Evolutionary conservation across 495 filamentous ascomycete genomes (phyloP).

Genomic region (Lasiosphaeria miniovina): DNA sequence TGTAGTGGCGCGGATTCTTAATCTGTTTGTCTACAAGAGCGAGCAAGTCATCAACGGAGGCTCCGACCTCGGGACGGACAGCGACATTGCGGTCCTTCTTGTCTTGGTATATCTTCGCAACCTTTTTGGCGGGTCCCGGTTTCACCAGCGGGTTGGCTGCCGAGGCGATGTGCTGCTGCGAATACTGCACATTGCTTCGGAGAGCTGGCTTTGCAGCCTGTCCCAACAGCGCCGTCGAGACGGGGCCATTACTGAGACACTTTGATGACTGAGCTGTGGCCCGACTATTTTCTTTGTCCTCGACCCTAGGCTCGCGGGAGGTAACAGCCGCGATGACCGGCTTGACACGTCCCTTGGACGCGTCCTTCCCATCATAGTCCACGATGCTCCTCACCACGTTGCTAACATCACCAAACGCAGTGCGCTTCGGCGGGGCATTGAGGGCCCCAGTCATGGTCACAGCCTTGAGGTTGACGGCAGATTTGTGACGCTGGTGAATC

Average conservation of each 20-base stretch:
- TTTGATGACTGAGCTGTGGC: slow-evolving; percentile 13
- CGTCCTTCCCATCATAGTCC: slow-evolving; percentile 49
- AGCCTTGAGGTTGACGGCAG: slow-evolving; percentile 63
- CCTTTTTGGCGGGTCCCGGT: slow-evolving; percentile 57
- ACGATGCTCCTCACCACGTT: slow-evolving; percentile 57
- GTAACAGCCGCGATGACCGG: slow-evolving; percentile 28
- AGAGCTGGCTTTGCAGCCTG: slow-evolving; percentile 13
- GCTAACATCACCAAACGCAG: slow-evolving; percentile 77
- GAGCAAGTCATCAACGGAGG: slow-evolving; percentile 20
- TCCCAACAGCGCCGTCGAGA: background rate
- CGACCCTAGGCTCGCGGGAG: slow-evolving; percentile 46
- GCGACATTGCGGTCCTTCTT: slow-evolving; percentile 26
- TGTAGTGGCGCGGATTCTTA: slow-evolving; percentile 42
- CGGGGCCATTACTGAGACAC: slow-evolving; percentile 5
- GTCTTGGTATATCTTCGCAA: slow-evolving; percentile 67
- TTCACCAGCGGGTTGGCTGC: slow-evolving; percentile 29
- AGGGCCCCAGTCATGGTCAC: slow-evolving; percentile 54
- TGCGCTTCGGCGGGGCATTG: slow-evolving; percentile 69
- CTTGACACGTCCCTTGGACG: slow-evolving; percentile 22
- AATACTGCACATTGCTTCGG: slow-evolving; percentile 6
- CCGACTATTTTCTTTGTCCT: slow-evolving; percentile 41
- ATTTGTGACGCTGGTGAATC: slow-evolving; percentile 79
- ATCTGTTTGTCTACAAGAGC: slow-evolving; percentile 26
- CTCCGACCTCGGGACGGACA: slow-evolving; percentile 11
- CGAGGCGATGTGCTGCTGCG: slow-evolving; percentile 9